Conservation (phyloP, 257 asterid genomes). For the Primulina huaijiensis region DNA sequence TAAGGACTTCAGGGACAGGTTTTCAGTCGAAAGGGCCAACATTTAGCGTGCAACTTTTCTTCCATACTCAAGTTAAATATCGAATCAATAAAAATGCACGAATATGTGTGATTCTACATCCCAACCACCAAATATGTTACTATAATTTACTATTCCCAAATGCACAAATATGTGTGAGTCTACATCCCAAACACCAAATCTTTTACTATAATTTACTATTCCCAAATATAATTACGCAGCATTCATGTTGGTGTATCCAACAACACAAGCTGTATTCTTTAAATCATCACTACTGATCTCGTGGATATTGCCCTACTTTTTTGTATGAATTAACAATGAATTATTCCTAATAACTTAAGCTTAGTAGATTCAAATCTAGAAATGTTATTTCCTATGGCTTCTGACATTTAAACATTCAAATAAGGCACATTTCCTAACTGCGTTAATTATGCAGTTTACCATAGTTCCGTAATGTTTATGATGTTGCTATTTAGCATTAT, state of each 20-base stretch:
- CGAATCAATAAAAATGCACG: neutral
- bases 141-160: neutral
- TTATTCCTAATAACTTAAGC: neutral
- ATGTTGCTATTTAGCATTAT: neutral
- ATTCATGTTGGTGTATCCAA: neutral
- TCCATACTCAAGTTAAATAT: neutral
- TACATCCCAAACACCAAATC: neutral
- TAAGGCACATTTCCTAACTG: neutral
- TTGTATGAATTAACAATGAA: neutral
- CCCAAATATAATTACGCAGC: neutral
- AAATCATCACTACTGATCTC: neutral
- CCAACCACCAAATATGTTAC: neutral
- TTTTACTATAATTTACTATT: neutral
- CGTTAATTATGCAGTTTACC: neutral
- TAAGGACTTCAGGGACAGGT: neutral
- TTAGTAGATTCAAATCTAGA: neutral
- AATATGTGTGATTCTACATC: neutral
- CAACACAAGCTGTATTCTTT: neutral
- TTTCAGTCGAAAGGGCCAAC: neutral
- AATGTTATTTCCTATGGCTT: neutral
- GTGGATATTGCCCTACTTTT: neutral
- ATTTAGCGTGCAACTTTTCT: neutral
- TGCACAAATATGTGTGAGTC: neutral
- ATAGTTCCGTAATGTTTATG: neutral
- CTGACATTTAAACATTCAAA: neutral